Conservation (phyloP, 768 basidiomycete genomes). For the Pleurotus ostreatus region DNA sequence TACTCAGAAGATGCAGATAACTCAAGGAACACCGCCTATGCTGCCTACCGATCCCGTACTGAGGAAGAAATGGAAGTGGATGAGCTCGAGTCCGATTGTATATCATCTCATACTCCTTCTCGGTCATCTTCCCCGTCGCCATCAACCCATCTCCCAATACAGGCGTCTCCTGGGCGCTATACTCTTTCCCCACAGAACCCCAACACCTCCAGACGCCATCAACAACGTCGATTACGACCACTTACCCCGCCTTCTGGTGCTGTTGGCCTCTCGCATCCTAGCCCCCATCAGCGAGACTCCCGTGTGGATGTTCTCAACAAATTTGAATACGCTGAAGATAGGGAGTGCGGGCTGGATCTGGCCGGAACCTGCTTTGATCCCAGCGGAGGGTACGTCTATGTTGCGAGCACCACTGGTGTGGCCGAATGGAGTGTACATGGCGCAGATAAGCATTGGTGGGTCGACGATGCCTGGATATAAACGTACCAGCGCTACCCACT, state of each 20-base stretch:
- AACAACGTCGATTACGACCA: background rate
- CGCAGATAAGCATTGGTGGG: slow-evolving; percentile 73
- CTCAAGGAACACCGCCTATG: background rate
- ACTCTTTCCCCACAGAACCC: slow-evolving; percentile 9
- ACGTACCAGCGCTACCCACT: background rate
- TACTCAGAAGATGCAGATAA: slow-evolving; percentile 11
- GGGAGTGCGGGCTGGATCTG: slow-evolving; percentile 41
- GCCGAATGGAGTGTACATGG: slow-evolving; percentile 77
- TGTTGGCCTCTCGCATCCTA: background rate
- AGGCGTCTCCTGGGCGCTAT: slow-evolving; percentile 8
- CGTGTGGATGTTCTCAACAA: background rate
- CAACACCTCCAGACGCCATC: slow-evolving; percentile 1
- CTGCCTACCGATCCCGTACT: background rate
- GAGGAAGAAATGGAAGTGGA: slow-evolving; percentile 44
- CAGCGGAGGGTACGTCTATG: slow-evolving; percentile 61
- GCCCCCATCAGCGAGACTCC: slow-evolving; percentile 10
- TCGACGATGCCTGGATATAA: slow-evolving; percentile 42
- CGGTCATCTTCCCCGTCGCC: slow-evolving; percentile 41
- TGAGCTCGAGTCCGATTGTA: slow-evolving; percentile 54
- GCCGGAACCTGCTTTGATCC: slow-evolving; percentile 78
- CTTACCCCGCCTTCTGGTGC: background rate
- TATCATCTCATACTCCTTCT: slow-evolving; percentile 37
- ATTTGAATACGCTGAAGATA: slow-evolving; percentile 5
- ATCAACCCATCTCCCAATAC: slow-evolving; percentile 19
- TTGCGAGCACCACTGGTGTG: slow-evolving; percentile 59